Conservation (phyloP, 225 moss, liverwort and hornwort species). For the Ulota crispa region DNA sequence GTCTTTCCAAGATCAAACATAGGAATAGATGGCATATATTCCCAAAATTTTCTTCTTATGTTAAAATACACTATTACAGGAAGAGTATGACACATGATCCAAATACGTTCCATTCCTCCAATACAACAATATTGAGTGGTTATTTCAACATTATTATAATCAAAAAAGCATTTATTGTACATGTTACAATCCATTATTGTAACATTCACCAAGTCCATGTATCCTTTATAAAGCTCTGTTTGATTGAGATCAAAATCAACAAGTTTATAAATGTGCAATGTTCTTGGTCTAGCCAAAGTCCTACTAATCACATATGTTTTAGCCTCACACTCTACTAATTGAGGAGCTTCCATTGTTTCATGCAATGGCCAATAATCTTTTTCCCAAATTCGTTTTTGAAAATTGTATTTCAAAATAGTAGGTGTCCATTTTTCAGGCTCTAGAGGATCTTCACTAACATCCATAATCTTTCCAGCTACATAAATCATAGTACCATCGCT, state of each 20-base stretch:
- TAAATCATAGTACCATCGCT: slow-evolving; percentile 33
- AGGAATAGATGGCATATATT: slow-evolving; percentile 48
- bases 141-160: slow-evolving; percentile 30
- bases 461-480: slow-evolving; percentile 24
- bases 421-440: slow-evolving; percentile 23
- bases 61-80: slow-evolving; percentile 36
- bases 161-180: slow-evolving; percentile 48
- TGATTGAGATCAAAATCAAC: slow-evolving; percentile 49
- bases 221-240: slow-evolving; percentile 34
- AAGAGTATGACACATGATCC: slow-evolving; percentile 48
- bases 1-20: slow-evolving; percentile 32
- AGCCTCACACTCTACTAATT: slow-evolving; percentile 40
- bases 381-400: slow-evolving; percentile 32
- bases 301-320: slow-evolving; percentile 33
- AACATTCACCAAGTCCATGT: slow-evolving; percentile 46
- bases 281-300: slow-evolving; percentile 36
- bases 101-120: slow-evolving; percentile 46
- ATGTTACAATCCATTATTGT: slow-evolving; percentile 38
- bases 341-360: slow-evolving; percentile 53
- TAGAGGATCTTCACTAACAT: neutral
- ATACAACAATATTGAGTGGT: slow-evolving; percentile 42
- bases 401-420: slow-evolving; percentile 25
- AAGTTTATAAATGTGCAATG: slow-evolving; percentile 50
- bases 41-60: slow-evolving; percentile 37
- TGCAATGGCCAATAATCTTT: slow-evolving; percentile 50